Base-by-base conservation (phyloP, 2,329 filamentous ascomycete genomes). In the Elsinoe batatas region DNA sequence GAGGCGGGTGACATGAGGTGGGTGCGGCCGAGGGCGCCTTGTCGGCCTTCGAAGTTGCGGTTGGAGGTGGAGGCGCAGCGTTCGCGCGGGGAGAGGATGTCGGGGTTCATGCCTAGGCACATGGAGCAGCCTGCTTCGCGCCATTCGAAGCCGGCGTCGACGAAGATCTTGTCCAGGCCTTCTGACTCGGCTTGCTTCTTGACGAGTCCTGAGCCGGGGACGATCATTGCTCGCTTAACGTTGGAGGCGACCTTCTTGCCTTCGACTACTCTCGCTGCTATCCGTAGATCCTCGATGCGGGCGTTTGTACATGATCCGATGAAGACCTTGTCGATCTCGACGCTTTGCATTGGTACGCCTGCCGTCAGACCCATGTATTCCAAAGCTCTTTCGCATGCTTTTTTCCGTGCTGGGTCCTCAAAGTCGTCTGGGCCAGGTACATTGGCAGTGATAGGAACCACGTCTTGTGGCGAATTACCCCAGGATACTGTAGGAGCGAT, bases 31-130 rank as follows among this genome's bases (percentile, higher is more conserved):
- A 84, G 83, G 58, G 91, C 90, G 68, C 93, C 93, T 74, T 98
- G 93, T 61, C 93, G 85, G 59, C 93, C 93, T 71, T 97, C 93
- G 64, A 97, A 97, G 73, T 97, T 97, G 65, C 93, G 87, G 76
- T 97, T 97, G 60, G 88, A 94, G 50, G 93, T 97, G 68, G 86
- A 91, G 40, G 93, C 93, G 69, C 93, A 97, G 66, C 93, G 85
- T 74, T 98, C 93, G 69, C 86, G 81, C 54, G 93, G 91, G 1
- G 90, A 83, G 46, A 97, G 80, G 61, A 98, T 97, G 70, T 98
- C 93, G 0, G 93, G 91, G 77, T 98, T 98, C 91, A 98, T 98
- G 69, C 93, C 93, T 56, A 98, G 80, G 69, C 93, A 97, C 93
- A 98, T 98, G 60, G 88, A 95, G 80, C 93, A 98, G 50, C 93